These are phyloP conservation scores for Dipteronia sinensis DNA, from an alignment of 345 rosid species.

Conservation along the genomic window DNA sequence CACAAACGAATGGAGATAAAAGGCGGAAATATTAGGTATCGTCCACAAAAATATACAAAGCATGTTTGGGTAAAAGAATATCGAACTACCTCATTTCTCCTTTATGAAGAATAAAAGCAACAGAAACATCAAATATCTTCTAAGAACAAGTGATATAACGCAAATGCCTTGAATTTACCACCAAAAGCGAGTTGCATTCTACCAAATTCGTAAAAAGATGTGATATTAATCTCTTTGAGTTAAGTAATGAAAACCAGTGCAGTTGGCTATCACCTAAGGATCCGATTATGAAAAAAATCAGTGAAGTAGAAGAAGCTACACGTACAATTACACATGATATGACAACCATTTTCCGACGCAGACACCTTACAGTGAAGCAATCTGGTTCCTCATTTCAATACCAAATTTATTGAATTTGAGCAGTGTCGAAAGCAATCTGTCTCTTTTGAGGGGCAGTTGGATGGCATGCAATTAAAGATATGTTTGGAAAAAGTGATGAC, in stretches of 20 bases:
- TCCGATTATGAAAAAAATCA: neutral
- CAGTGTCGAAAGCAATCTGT: neutral
- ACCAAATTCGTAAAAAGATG: no score
- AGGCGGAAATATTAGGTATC: no score
- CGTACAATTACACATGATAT: neutral
- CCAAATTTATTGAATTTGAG: conserved; percentile 5
- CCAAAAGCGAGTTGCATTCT: no score
- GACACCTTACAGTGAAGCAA: neutral
- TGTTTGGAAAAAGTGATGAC: no score
- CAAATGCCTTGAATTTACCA: no score
- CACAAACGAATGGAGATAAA: no score
- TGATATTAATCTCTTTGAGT: neutral
- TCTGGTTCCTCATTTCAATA: neutral
- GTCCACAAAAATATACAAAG: no score
- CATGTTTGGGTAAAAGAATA: no score
- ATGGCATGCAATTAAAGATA: neutral
- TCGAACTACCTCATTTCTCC: no score
- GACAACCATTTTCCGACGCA: neutral
- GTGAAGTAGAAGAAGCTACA: neutral
- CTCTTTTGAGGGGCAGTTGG: neutral
- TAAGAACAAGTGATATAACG: no score
- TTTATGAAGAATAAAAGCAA: no score
- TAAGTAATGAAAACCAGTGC: neutral
- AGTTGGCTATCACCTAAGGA: neutral
- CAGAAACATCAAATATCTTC: no score